Evolutionary conservation across 1,284 basidiomycete species (phyloP).

Genomic region (Cutaneotrichosporon cyanovorans): DNA sequence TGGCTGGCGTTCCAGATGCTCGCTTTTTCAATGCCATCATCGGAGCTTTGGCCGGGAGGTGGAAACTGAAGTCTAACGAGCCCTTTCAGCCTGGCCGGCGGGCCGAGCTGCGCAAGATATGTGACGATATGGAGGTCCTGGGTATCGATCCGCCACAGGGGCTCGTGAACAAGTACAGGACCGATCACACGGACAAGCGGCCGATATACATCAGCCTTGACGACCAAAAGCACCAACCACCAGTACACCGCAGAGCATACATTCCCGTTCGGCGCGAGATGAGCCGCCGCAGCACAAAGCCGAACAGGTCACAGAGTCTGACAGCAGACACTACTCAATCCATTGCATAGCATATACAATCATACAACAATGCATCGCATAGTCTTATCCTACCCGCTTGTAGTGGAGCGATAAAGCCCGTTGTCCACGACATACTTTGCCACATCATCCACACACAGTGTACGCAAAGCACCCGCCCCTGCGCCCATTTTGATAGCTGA

Average conservation of each 20-base stretch:
- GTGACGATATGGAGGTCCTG: conserved; percentile 7
- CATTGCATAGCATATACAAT: background rate
- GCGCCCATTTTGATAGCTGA: conserved; percentile 43
- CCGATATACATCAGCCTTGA: background rate
- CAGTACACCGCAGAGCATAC: background rate
- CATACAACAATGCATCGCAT: background rate
- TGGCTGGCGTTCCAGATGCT: conserved; percentile 7
- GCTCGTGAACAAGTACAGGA: conserved; percentile 5
- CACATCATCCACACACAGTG: conserved; percentile 4
- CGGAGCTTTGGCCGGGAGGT: conserved; percentile 4
- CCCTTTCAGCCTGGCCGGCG: background rate
- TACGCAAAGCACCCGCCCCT: background rate
- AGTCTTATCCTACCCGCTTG: too few relatives aligned
- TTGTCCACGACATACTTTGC: conserved; percentile 8
- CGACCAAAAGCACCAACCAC: background rate
- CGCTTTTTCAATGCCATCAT: conserved; percentile 21
- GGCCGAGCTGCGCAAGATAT: background rate
- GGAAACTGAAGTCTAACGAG: background rate
- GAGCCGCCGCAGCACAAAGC: too few relatives aligned
- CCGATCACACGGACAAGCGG: background rate
- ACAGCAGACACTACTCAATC: too few relatives aligned
- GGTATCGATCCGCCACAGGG: conserved; percentile 7
- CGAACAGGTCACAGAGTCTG: background rate
- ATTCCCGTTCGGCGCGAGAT: background rate
- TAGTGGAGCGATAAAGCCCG: conserved; percentile 6